Conservation (phyloP, 306 rosid species). For the Astragalus membranaceus region DNA sequence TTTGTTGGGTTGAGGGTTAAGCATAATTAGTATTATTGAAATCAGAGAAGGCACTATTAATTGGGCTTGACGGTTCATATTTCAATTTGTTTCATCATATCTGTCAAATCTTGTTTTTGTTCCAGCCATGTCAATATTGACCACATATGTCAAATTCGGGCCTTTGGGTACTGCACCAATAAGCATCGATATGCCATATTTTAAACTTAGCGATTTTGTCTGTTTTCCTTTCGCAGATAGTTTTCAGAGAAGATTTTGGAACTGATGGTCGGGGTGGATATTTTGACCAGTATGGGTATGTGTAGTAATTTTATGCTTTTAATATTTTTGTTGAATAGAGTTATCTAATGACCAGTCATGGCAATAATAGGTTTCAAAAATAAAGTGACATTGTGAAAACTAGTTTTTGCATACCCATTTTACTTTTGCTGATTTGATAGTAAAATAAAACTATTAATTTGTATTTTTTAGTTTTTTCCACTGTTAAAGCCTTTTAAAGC, state of each 20-base stretch:
- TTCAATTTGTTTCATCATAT: constrained; percentile 4
- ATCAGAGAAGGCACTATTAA: not conserved
- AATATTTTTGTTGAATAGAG: not conserved
- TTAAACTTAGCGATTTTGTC: constrained; percentile 5
- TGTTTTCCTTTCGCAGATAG: constrained; percentile 56
- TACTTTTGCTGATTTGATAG: constrained; percentile 7
- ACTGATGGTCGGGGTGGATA: constrained; percentile 99
- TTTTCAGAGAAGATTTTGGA: constrained; percentile 97
- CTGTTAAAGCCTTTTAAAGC: not conserved
- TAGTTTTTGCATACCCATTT: not conserved
- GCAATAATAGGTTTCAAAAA: constrained; percentile 7
- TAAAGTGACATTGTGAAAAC: constrained; percentile 8
- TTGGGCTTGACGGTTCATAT: constrained; percentile 1
- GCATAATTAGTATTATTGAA: constrained; percentile 1
- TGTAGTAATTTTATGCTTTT: not conserved
- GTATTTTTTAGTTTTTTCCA: not conserved
- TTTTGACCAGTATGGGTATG: constrained; percentile 95
- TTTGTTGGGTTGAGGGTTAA: constrained; percentile 5
- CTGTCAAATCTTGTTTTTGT: not conserved
- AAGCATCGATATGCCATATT: constrained; percentile 3
- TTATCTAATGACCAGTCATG: constrained; percentile 1
- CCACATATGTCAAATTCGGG: not conserved
- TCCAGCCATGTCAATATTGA: not conserved
- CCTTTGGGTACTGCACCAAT: not conserved
- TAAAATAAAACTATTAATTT: not conserved